phyloP scores from a whole-genome alignment of 768 basidiomycete species.

The Boletus patriciae region DNA sequence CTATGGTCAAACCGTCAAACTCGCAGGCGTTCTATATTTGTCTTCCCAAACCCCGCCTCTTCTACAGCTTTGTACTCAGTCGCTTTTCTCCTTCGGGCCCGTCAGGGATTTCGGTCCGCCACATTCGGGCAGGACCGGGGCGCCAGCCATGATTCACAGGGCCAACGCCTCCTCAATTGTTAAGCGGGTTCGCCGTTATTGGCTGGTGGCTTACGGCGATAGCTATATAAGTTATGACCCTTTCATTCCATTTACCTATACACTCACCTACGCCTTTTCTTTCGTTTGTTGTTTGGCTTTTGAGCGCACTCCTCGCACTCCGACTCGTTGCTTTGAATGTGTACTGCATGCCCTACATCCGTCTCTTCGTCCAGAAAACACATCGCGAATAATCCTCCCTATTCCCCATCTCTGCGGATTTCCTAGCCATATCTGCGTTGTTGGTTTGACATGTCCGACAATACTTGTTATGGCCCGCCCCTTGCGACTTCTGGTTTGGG shows the following conservation, averaged over 20 bases:
- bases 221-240: background rate
- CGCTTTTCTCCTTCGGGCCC: background rate
- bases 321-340: slow-evolving; percentile 5
- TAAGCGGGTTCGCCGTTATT: too few relatives aligned
- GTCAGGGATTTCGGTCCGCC: background rate
- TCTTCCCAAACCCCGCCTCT: background rate
- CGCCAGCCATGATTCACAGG: too few relatives aligned
- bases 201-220: background rate
- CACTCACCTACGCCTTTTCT: background rate
- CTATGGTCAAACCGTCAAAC: background rate
- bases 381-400: too few relatives aligned
- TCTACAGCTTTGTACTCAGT: background rate
- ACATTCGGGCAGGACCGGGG: too few relatives aligned
- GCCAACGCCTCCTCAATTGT: too few relatives aligned
- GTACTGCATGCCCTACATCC: background rate
- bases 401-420: background rate
- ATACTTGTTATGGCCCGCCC: background rate
- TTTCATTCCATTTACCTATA: background rate
- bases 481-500: background rate
- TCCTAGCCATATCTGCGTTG: background rate
- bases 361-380: background rate
- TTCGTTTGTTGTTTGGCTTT: background rate
- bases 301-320: background rate
- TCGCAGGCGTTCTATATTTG: background rate
- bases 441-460: slow-evolving; percentile 1